Evolutionary conservation across 2,329 filamentous ascomycete genomes (phyloP), one percentile per base, ranked within the genome.

Genomic region (Aspergillus sp.): DNA sequence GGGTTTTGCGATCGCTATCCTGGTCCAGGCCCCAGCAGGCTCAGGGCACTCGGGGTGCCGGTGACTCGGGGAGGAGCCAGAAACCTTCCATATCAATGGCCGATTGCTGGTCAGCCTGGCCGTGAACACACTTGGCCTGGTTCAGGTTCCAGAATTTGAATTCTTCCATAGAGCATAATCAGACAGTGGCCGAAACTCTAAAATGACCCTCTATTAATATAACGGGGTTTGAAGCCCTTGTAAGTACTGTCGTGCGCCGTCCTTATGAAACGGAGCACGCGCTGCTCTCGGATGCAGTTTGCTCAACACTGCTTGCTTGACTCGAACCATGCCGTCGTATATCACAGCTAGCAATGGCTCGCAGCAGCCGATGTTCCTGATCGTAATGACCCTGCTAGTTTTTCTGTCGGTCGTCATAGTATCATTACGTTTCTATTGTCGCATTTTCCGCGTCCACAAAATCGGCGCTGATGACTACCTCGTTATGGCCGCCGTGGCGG

Each of bases 301-400:
- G 2, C 11, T 49, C 48, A 14, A 31, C 11, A 27, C 40, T 23
- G 27, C 40, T 17, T 21, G 40, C 31, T 39, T 31, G 21, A 25
- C 17, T 46, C 31, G 19, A 37, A 52, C 49, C 33, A 57, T 57
- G 45, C 39, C 47, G 46, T 52, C 47, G 46, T 52, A 54, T 45
- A 57, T 60, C 44, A 31, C 56, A 41, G 40, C 58, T 6, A 55
- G 41, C 31, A 55, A 61, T 56, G 58, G 55, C 33, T 61, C 55
- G 19, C 41, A 45, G n/a, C 58, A 61, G 52, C 58, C 55, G 15
- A 55, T 57, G 41, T 58, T 61, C 21, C 51, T 58, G 25, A 44
- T 46, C 5, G 41, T 61, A 12, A 58, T 58, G 52, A 45, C 48
- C 12, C 9, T 58, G 17, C 31, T 58, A 15, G 43, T 61, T 12